Percentiles rank a stretch among this genome's conserved stretches.
phyloP scores from a whole-genome alignment of 2,329 filamentous ascomycete species.

The Didymella arachidicola region DNA sequence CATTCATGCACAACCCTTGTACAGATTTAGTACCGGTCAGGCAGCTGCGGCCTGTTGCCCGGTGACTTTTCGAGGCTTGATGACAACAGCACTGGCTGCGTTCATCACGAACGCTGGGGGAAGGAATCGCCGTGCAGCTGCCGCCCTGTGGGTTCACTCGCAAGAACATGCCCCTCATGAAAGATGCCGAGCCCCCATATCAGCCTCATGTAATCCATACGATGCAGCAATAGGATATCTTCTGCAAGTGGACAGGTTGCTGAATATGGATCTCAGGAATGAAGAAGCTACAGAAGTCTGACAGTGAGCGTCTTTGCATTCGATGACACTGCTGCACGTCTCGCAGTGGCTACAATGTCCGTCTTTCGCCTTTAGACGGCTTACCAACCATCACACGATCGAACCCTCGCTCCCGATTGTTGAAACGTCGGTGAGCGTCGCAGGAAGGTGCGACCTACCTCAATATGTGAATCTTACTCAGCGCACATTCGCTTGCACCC shows the following conservation, averaged over 20 bases:
- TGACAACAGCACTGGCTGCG: background rate
- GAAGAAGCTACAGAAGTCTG: background rate
- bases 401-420: background rate
- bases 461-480: slow-evolving; percentile 16
- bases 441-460: background rate
- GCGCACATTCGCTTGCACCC: slow-evolving; percentile 38
- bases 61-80: slow-evolving; percentile 1
- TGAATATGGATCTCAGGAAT: background rate
- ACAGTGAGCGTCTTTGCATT: background rate
- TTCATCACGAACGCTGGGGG: background rate
- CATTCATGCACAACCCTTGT: too few relatives aligned
- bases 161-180: slow-evolving; percentile 1
- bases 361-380: slow-evolving; percentile 7
- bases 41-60: slow-evolving; percentile 10
- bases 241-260: background rate
- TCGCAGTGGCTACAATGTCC: background rate
- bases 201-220: slow-evolving; percentile 4
- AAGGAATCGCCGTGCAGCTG: background rate
- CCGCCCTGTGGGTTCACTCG: background rate
- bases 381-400: background rate
- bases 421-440: slow-evolving; percentile 31
- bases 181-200: background rate
- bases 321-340: background rate
- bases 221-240: background rate
- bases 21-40: background rate